Base-by-base conservation (phyloP, 2,329 filamentous ascomycete genomes). In the Blumeria hordei region DNA sequence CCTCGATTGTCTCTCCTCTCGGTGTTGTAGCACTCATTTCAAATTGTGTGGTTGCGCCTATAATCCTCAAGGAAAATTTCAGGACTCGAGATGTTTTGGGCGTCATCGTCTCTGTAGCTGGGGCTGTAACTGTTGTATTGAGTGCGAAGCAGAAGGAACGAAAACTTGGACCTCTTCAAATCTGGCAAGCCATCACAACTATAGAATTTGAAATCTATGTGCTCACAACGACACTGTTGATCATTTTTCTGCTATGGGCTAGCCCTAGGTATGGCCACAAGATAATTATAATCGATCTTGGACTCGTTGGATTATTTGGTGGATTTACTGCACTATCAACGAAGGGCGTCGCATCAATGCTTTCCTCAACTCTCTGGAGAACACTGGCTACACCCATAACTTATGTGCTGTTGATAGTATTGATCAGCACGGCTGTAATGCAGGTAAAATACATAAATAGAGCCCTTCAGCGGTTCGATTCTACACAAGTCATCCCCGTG, bases 301-400 rank as follows among this genome's bases (percentile, higher is more conserved):
- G 90, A 9, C 77, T 98, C 39, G 92, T 98, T 44, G 92, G 85
- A 3, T 71, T 98, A 5, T 96, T 94, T 69, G 92, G 90, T 60
- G 92, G 88, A 57, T 98, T 95, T 68, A 98, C 92, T n/a, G 92
- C 86, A 10, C 74, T 98, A 6, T 87, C 90, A 1, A 98, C 92
- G 34, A 98, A 98, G 67, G 92, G 92, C 55, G 85, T 98, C 41
- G 90, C 92, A 1, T 96, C 92, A 0, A 81, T 98, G 70, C 75
- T 98, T 18, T 95, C 92, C 0, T 88, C 87, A 53, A 94, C 85
- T 0, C 76, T 96, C 18, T 86, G 88, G 74, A 80, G 84, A 62
- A 86, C 86, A 14, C 85, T 98, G 59, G 83, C 87, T 0, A 96
- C 90, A 37, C 88, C 90, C 0, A 83, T 98, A 58, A 93, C 88